These are phyloP conservation scores for Barnettozyma vustinii DNA, from an alignment of 805 yeast species.

Conservation along the genomic window DNA sequence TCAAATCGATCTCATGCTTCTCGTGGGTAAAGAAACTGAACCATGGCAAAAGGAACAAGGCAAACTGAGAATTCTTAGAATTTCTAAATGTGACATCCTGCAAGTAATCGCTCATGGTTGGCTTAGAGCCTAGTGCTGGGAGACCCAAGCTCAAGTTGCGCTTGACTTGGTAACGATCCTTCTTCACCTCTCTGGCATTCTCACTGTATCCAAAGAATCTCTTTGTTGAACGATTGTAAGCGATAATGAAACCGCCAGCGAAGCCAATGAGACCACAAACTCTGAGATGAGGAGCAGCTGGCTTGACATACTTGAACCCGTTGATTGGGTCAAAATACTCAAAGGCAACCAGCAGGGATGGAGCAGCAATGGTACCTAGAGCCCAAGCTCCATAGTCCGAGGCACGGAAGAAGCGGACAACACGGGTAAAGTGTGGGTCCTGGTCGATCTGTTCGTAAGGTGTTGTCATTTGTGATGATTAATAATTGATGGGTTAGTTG, in stretches of 20 bases:
- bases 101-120: conserved; percentile 59
- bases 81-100: conserved; percentile 74
- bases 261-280: conserved; percentile 58
- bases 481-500: neutral
- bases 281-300: conserved; percentile 53
- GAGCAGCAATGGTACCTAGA: conserved; percentile 43
- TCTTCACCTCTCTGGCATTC: conserved; percentile 61
- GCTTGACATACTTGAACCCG: conserved; percentile 41
- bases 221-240: conserved; percentile 60
- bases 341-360: conserved; percentile 37
- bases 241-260: conserved; percentile 67
- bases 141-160: conserved; percentile 56
- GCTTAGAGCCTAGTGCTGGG: conserved; percentile 57
- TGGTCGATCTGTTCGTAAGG: conserved; percentile 48
- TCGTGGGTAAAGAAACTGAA: conserved; percentile 79
- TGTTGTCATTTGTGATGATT: neutral
- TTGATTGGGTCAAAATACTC: conserved; percentile 44
- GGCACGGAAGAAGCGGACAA: conserved; percentile 64
- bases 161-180: conserved; percentile 72
- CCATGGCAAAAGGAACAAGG: conserved; percentile 66
- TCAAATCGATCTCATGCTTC: conserved; percentile 71
- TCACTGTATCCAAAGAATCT: conserved; percentile 79
- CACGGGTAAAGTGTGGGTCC: conserved; percentile 73
- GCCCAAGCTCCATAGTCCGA: conserved; percentile 56
- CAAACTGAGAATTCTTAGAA: conserved; percentile 63